These are phyloP conservation scores for Neobulgaria alba DNA, from an alignment of 2,329 filamentous ascomycete species.

Conservation along the genomic window DNA sequence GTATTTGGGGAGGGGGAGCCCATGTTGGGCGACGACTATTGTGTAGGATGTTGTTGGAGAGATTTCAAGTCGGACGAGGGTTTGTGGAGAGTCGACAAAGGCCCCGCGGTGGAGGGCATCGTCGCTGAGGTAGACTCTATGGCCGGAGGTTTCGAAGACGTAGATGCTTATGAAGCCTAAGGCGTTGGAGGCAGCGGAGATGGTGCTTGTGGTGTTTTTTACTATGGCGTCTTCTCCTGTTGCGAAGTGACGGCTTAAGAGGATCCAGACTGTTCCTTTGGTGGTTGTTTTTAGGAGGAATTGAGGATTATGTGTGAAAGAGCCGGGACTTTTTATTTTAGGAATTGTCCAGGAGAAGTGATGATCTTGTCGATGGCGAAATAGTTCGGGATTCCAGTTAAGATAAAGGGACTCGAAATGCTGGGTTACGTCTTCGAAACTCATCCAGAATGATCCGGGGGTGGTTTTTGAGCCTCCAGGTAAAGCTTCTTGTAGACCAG, in stretches of 20 bases:
- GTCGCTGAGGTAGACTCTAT: constrained; percentile 66
- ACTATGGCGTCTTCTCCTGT: constrained; percentile 54
- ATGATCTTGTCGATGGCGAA: constrained; percentile 72
- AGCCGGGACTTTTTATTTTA: constrained; percentile 39
- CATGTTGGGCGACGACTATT: constrained; percentile 69
- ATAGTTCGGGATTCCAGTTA: constrained; percentile 91
- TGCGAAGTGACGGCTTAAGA: constrained; percentile 80
- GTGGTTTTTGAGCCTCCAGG: constrained; percentile 23
- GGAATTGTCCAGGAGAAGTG: constrained; percentile 77
- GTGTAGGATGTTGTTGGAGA: constrained; percentile 39
- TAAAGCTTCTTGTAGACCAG: constrained; percentile 17
- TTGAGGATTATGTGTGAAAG: constrained; percentile 58
- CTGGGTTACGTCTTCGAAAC: constrained; percentile 76
- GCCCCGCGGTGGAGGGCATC: constrained; percentile 64
- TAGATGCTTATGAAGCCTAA: constrained; percentile 81
- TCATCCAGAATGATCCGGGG: constrained; percentile 90
- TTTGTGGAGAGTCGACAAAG: constrained; percentile 93
- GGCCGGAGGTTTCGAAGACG: constrained; percentile 63
- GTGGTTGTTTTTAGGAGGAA: constrained; percentile 56
- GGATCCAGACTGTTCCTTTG: constrained; percentile 66
- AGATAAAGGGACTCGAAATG: constrained; percentile 94
- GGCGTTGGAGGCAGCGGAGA: constrained; percentile 28
- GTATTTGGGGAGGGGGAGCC: constrained; percentile 63
- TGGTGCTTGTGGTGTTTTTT: constrained; percentile 31
- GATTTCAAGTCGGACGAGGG: constrained; percentile 65